Evolutionary conservation across 2,329 filamentous ascomycete species (phyloP).

Genomic region (Lachnellula willkommii): DNA sequence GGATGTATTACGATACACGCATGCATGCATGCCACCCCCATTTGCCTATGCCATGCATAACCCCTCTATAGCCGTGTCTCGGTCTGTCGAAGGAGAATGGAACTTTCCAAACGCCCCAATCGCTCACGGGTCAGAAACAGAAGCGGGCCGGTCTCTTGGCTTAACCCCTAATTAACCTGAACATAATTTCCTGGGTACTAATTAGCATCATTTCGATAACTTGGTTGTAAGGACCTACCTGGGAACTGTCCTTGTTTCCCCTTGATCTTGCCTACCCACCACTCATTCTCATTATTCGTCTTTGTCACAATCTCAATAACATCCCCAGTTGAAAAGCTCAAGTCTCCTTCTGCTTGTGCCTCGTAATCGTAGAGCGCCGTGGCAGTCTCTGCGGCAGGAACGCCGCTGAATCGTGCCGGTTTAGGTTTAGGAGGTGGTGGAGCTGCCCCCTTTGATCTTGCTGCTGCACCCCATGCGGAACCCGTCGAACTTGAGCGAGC

Average conservation of each 20-base stretch:
- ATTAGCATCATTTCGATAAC: constrained; percentile 12
- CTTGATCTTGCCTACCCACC: constrained; percentile 83
- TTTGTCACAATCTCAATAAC: constrained; percentile 80
- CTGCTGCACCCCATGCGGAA: constrained; percentile 41
- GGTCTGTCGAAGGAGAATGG: background rate
- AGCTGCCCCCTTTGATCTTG: constrained; percentile 62
- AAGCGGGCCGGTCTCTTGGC: background rate
- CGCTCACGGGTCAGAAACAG: background rate
- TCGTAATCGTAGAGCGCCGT: constrained; percentile 96
- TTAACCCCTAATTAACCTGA: constrained; percentile 32
- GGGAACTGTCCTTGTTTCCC: constrained; percentile 89
- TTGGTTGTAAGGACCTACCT: constrained; percentile 51
- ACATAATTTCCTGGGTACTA: constrained; percentile 45
- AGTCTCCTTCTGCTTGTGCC: constrained; percentile 87
- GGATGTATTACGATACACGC: too few species aligned
- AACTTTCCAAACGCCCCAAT: background rate
- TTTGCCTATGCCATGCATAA: background rate
- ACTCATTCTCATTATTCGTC: constrained; percentile 91
- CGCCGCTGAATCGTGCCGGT: constrained; percentile 64
- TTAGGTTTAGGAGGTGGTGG: constrained; percentile 72
- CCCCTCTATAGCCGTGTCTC: background rate
- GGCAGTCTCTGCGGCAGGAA: constrained; percentile 65
- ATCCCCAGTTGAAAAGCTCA: constrained; percentile 85
- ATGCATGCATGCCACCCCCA: too few species aligned
- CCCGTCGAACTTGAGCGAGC: constrained; percentile 38